A percentile compares a stretch with the other conserved stretches of the same genome.
Conservation (phyloP, 805 yeast species). For the Nakazawaea ernobii region DNA sequence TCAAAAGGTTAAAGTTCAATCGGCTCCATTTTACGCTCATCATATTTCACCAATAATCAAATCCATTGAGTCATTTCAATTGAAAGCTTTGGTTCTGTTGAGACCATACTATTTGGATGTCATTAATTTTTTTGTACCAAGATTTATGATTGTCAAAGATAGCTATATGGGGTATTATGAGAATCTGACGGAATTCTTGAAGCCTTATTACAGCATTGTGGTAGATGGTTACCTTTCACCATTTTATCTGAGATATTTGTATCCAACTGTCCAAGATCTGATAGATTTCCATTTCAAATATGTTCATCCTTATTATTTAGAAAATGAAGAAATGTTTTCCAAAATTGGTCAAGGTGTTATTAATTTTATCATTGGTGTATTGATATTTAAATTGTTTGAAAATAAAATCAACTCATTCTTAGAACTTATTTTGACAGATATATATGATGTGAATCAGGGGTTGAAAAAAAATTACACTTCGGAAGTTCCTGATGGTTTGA, state of each 20-base stretch:
- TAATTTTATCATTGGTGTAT: constrained; percentile 2
- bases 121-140: not conserved
- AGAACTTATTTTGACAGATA: not conserved
- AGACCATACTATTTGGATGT: constrained; percentile 3
- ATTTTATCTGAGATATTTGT: not conserved
- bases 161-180: not conserved
- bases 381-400: constrained; percentile 4
- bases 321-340: not conserved
- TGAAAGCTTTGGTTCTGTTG: not conserved
- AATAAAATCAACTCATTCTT: not conserved
- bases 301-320: constrained; percentile 4
- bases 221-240: not conserved
- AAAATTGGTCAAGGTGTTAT: not conserved
- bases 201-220: not conserved
- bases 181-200: not conserved
- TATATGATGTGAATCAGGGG: constrained; percentile 6
- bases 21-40: constrained; percentile 1
- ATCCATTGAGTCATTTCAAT: not conserved
- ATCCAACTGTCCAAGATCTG: not conserved
- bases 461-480: constrained; percentile 6
- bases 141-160: not conserved
- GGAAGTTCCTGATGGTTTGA: not conserved
- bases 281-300: not conserved
- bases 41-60: constrained; percentile 1
- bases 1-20: not conserved